phyloP scores from a whole-genome alignment of 345 rosid species.

The Lepidium didymum region DNA sequence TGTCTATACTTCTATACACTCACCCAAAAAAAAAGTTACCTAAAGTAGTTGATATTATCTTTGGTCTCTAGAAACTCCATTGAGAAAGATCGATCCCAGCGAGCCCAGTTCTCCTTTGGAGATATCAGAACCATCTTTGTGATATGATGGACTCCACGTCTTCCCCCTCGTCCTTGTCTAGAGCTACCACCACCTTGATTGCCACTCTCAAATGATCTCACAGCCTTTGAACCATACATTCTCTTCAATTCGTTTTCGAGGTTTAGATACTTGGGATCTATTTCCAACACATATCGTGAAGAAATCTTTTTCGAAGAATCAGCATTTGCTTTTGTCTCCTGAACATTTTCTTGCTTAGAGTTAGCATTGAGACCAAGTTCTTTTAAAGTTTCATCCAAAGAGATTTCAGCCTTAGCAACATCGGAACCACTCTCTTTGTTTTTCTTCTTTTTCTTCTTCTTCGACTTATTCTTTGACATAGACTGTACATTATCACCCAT shows the following conservation, averaged over 20 bases:
- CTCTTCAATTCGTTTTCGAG: constrained; percentile 69
- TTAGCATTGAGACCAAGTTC: constrained; percentile 35
- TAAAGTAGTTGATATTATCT: constrained; percentile 60
- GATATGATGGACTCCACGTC: constrained; percentile 61
- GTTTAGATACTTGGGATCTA: constrained; percentile 69
- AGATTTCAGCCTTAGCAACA: constrained; percentile 26
- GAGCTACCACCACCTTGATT: constrained; percentile 52
- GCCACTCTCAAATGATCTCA: constrained; percentile 66
- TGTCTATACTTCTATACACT: background rate
- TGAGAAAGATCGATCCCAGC: constrained; percentile 84
- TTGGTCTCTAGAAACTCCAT: constrained; percentile 78
- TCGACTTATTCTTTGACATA: constrained; percentile 42
- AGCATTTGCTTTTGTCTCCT: constrained; percentile 21
- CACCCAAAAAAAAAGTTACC: constrained; percentile 31
- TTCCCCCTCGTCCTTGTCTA: constrained; percentile 61
- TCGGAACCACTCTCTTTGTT: constrained; percentile 38
- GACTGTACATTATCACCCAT: background rate
- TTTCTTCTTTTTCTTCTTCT: constrained; percentile 86
- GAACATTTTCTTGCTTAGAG: constrained; percentile 24
- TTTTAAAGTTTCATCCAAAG: constrained; percentile 44
- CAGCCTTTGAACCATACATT: constrained; percentile 81
- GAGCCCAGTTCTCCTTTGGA: constrained; percentile 80
- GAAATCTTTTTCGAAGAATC: constrained; percentile 23
- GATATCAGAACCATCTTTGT: constrained; percentile 64
- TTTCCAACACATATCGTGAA: constrained; percentile 37